These are phyloP conservation scores for Diaporthe citrichinensis DNA, from an alignment of 2,329 filamentous ascomycete species.

Conservation along the genomic window DNA sequence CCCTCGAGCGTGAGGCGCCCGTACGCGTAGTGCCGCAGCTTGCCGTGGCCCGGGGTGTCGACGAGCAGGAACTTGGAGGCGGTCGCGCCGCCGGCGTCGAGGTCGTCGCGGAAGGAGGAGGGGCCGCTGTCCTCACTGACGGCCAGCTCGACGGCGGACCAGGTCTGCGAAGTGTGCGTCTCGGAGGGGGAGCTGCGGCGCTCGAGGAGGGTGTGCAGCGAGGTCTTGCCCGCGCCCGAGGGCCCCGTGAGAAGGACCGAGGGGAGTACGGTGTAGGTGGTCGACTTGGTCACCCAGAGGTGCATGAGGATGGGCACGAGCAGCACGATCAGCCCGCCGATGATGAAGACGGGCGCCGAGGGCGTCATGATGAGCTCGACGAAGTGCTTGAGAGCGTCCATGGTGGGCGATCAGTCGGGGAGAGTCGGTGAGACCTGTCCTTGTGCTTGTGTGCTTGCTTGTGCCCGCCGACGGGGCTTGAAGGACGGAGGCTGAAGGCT, in stretches of 20 bases:
- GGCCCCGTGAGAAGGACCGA: conserved; percentile 87
- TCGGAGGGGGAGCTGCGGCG: conserved; percentile 61
- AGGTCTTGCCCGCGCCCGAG: conserved; percentile 87
- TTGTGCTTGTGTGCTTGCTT: conserved; percentile 8
- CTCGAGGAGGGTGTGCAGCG: conserved; percentile 82
- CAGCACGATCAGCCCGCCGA: conserved; percentile 80
- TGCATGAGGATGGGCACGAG: conserved; percentile 84
- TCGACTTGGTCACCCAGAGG: conserved; percentile 76
- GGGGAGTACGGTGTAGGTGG: conserved; percentile 77
- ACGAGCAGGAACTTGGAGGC: conserved; percentile 82
- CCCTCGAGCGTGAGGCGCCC: conserved; percentile 57
- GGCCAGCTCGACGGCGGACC: conserved; percentile 68
- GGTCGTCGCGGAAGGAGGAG: conserved; percentile 66
- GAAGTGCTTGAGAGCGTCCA: conserved; percentile 56
- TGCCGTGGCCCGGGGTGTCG: conserved; percentile 96
- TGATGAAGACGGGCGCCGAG: conserved; percentile 72
- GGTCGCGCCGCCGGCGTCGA: conserved; percentile 66
- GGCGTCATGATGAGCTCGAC: conserved; percentile 71
- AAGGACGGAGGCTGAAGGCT: neutral
- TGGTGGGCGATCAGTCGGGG: conserved; percentile 45
- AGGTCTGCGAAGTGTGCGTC: conserved; percentile 70
- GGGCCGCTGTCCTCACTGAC: conserved; percentile 60
- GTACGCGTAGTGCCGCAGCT: conserved; percentile 82
- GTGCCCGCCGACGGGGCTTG: conserved; percentile 9
- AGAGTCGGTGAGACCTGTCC: conserved; percentile 14